Evolutionary conservation across 2,329 filamentous ascomycete species (phyloP).

Genomic region (Curvularia spicifera): DNA sequence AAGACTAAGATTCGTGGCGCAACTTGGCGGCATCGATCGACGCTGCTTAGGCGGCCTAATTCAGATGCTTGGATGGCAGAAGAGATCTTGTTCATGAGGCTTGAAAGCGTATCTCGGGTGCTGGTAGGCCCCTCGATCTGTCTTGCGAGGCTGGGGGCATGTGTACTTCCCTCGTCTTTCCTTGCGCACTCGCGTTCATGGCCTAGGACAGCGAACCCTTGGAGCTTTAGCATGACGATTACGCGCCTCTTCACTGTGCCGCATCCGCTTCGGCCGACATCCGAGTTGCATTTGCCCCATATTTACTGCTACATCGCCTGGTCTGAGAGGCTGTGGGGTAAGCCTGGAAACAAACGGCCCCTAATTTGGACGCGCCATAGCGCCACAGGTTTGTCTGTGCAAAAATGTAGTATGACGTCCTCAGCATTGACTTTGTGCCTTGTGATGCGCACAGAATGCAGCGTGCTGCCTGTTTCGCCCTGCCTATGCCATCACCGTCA

Average conservation of each 20-base stretch:
- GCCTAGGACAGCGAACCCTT: not conserved
- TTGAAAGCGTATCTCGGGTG: constrained; percentile 4
- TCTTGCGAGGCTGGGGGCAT: not conserved
- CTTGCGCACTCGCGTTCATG: not conserved
- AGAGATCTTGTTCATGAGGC: constrained; percentile 9
- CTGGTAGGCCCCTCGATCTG: not conserved
- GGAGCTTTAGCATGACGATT: not conserved
- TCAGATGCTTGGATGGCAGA: constrained; percentile 12
- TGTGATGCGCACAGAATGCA: constrained; percentile 17
- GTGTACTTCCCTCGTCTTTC: not conserved
- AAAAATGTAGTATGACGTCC: constrained; percentile 26
- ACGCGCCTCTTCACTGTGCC: constrained; percentile 2
- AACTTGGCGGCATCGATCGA: constrained; percentile 20
- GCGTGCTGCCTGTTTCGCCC: constrained; percentile 3
- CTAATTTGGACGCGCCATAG: constrained; percentile 17
- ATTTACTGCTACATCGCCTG: constrained; percentile 18
- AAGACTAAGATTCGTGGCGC: constrained; percentile 18
- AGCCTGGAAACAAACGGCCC: constrained; percentile 10
- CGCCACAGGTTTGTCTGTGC: constrained; percentile 13
- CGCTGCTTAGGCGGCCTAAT: constrained; percentile 19
- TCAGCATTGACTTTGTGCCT: constrained; percentile 7
- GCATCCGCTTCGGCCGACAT: constrained; percentile 13
- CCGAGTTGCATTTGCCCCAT: constrained; percentile 21
- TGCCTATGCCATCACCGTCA: constrained; percentile 2
- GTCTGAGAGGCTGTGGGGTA: constrained; percentile 16